Base-by-base conservation (phyloP, 2,329 filamentous ascomycete genomes). In the Colletotrichum endophyticum region DNA sequence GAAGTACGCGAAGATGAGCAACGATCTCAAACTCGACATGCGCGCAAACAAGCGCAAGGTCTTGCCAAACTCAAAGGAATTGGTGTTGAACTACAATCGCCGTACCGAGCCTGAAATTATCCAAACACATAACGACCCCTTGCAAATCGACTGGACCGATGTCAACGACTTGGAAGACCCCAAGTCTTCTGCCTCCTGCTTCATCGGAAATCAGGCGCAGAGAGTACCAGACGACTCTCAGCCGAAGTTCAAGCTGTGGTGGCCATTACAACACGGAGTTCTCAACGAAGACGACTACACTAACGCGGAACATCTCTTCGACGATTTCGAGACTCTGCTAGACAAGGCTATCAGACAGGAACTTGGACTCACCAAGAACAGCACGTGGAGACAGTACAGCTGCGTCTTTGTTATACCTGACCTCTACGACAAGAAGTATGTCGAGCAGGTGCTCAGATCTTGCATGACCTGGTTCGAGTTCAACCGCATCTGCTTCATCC, bases 391-490 rank as follows among this genome's bases (percentile, higher is more conserved):
- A 71, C 95, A 98, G 83, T 99, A 98, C 85, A 97, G 95, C 81
- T 98, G 96, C 80, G 96, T 98, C n/a, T 95, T 99, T 81, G 93
- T 99, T 78, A 98, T 99, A 63, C 97, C 97, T 0, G 97, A 99
- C 83, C 89, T 99, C 12, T 99, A 99, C 86, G 97, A 99, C 86
- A 98, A 98, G 84, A 92, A 92, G 67, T 98, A 98, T 79, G 95
- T 99, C 22, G 95, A 95, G 66, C 93, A 94, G 82, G 88, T 98
- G 12, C 88, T 99, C 57, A 94, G 96, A 72, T 95, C 97, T 76
- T 92, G 96, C 80, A 94, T 99, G 88, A 93, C 92, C 64, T 96
- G 96, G 86, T 97, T 98, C 82, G 94, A 96, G 73, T 98, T 99
- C 83, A 94, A 92, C 78, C 93, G 94, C 72, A 93, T 98, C 66